Conservation (phyloP, 2,329 filamentous ascomycete species). For the Aureobasidium uvarum region DNA sequence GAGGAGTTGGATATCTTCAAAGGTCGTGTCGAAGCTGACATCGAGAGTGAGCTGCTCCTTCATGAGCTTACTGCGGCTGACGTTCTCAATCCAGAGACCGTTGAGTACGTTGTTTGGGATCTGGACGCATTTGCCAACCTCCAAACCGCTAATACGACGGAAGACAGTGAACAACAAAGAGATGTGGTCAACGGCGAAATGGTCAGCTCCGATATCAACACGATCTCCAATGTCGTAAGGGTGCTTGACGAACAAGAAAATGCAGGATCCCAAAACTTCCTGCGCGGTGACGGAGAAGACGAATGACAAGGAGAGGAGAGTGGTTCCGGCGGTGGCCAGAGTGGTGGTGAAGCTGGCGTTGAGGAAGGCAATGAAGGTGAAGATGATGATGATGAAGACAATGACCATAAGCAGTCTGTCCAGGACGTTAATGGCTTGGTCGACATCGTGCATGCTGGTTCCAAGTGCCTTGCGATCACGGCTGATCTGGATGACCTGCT, state of each 20-base stretch:
- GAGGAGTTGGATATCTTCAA: conserved; percentile 85
- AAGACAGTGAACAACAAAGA: conserved; percentile 93
- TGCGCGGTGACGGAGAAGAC: conserved; percentile 89
- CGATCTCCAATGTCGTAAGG: conserved; percentile 95
- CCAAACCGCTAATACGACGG: conserved; percentile 75
- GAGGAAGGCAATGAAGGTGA: conserved; percentile 71
- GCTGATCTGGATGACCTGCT: conserved; percentile 79
- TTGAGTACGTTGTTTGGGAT: conserved; percentile 92
- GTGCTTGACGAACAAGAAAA: conserved; percentile 98
- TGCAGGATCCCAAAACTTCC: conserved; percentile 96
- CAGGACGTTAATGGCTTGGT: conserved; percentile 87
- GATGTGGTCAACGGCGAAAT: conserved; percentile 86
- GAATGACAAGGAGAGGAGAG: conserved; percentile 92
- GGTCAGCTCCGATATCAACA: conserved; percentile 71
- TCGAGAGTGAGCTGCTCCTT: conserved; percentile 77
- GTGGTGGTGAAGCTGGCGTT: conserved; percentile 82
- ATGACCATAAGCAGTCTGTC: conserved; percentile 82
- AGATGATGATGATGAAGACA: conserved; percentile 71
- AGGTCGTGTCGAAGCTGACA: conserved; percentile 79
- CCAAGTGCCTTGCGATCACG: conserved; percentile 84
- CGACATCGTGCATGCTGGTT: conserved; percentile 95
- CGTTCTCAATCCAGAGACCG: conserved; percentile 91
- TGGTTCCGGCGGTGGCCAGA: conserved; percentile 84
- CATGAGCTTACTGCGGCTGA: conserved; percentile 89
- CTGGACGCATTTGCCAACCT: conserved; percentile 60